Base-by-base conservation (phyloP, 2,329 filamentous ascomycete species). In the Fusarium chuoi region DNA sequence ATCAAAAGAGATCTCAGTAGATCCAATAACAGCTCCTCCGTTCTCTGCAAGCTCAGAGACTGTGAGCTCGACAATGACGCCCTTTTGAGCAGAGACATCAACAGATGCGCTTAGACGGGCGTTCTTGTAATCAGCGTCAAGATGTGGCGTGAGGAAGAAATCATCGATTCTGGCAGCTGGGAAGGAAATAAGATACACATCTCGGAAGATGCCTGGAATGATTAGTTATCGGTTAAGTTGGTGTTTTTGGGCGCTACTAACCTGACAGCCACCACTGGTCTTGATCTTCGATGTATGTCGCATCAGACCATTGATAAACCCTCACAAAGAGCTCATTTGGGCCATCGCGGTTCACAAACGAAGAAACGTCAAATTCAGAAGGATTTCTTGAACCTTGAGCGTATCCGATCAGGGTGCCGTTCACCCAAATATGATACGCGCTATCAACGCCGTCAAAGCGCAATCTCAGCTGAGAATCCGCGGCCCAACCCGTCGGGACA, bases 391-490 rank as follows among this genome's bases (percentile, higher is more conserved):
- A 89, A 1, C 92, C 92, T 77, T 94, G 91, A 6, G 89, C 89
- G 75, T 93, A 94, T 6, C 92, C 92, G 5, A 93, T 83, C 41
- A 90, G 82, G 22, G 83, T 78, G 1, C 90, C 90, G 71, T 94
- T 94, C 12, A 94, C 82, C 86, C 88, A 93, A 17, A 93, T 81
- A 79, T 93, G 91, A 75, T 91, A 94, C 0, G 91, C 89, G 75
- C 90, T 91, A 75, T 94, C 92, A 0, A 94, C 91, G 4, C 92
- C 92, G 62, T 94, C 92, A 68, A 93, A 94, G 17, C 92, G 85
- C 28, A 94, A 82, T 22, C 91, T 85, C 24, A 93, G 81, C 70
- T 91, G 89, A 10, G 88, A 88, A 71, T 73, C 78, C 15, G 77
- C 77, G 33, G 83, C 82, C 83, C 87, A 89, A 13, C 82, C 79